Percentiles rank a stretch among this genome's conserved stretches.
phyloP scores from a whole-genome alignment of 768 basidiomycete species.

The Leccinellum albellum region DNA sequence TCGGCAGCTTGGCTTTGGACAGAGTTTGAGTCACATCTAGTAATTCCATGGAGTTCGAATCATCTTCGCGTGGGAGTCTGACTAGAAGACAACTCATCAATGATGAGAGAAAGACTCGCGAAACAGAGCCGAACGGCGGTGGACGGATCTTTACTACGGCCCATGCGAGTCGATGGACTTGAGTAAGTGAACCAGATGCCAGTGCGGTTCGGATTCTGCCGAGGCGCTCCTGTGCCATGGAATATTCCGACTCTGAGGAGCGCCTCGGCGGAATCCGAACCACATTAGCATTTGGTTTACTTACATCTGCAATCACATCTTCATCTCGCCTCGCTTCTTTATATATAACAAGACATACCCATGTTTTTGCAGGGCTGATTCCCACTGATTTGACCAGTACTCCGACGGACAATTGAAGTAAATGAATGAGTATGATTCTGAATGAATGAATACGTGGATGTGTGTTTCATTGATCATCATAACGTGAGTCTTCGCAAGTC shows the following conservation, averaged over 20 bases:
- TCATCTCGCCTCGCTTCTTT: background rate
- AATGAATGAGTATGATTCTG: background rate
- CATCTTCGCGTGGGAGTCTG: background rate
- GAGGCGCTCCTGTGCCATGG: no score
- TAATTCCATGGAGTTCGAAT: background rate
- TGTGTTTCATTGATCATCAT: background rate
- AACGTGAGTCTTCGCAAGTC: no score
- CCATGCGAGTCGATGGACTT: background rate
- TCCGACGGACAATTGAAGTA: background rate
- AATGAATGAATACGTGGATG: background rate
- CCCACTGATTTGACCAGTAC: background rate
- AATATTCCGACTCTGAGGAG: no score
- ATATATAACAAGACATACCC: background rate
- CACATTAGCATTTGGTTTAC: no score
- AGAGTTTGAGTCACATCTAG: no score
- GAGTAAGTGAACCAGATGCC: no score
- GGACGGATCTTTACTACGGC: background rate
- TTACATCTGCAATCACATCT: no score
- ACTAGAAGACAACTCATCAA: background rate
- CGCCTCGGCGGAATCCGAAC: no score
- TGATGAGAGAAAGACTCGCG: background rate
- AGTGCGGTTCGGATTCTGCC: background rate
- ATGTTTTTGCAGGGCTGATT: no score
- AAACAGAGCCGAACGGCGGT: background rate
- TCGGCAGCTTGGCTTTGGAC: no score